Evolutionary conservation across 805 yeast species (phyloP).

Genomic region (Zygoascus biomembranicola): DNA sequence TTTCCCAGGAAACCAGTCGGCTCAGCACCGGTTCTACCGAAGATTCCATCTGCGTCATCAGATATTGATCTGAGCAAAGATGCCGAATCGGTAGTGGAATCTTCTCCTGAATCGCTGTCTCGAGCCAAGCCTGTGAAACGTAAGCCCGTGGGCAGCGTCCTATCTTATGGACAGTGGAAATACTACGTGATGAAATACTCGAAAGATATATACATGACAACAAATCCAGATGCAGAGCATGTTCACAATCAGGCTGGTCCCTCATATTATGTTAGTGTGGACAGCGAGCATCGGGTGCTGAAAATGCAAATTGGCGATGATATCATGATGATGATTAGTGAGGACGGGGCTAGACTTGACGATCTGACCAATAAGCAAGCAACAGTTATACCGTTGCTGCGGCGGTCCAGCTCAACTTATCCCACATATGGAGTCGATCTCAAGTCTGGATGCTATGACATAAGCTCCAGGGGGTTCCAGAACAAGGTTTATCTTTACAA

Average conservation of each 20-base stretch:
- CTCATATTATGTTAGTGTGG: slow-evolving; percentile 41
- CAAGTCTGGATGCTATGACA: not conserved
- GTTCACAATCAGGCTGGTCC: slow-evolving; percentile 54
- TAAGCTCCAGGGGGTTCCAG: not conserved
- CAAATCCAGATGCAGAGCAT: slow-evolving; percentile 59
- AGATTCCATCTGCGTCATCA: not conserved
- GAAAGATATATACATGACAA: slow-evolving; percentile 50
- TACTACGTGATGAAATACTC: slow-evolving; percentile 53
- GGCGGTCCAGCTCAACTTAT: not conserved
- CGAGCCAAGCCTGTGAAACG: not conserved
- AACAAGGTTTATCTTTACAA: not conserved
- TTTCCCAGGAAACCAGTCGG: slow-evolving; percentile 16
- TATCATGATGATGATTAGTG: slow-evolving; percentile 3
- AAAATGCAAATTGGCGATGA: slow-evolving; percentile 4
- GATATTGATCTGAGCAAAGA: not conserved
- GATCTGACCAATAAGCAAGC: not conserved
- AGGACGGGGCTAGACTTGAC: not conserved
- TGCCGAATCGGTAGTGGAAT: not conserved
- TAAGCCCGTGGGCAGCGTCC: slow-evolving; percentile 1
- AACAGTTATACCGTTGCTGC: not conserved
- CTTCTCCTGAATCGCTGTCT: not conserved
- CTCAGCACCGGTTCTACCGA: slow-evolving; percentile 12
- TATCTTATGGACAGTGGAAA: slow-evolving; percentile 38
- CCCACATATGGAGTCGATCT: not conserved
- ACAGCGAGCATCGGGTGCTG: not conserved